phyloP scores from a whole-genome alignment of 768 basidiomycete genomes.

The Suillus hirtellus region DNA sequence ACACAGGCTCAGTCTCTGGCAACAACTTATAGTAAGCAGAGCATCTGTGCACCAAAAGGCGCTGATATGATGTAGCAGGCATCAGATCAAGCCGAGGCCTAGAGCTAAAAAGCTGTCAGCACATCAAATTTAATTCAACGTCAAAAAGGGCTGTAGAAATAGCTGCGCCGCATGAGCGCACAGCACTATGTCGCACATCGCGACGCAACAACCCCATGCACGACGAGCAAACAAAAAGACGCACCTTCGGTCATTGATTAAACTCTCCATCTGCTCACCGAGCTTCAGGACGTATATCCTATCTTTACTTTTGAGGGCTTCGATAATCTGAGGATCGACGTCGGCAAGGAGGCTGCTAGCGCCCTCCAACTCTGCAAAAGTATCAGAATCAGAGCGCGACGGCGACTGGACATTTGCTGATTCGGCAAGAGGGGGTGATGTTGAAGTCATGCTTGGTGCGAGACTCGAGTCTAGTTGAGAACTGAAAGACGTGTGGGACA shows the following conservation, averaged over 20 bases:
- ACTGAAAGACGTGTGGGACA: conserved; percentile 16
- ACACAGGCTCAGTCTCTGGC: conserved; percentile 65
- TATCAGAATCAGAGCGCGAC: conserved; percentile 28
- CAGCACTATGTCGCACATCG: conserved; percentile 1
- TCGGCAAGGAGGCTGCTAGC: conserved; percentile 37
- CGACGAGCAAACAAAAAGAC: conserved; percentile 29
- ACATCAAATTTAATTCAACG: conserved; percentile 7
- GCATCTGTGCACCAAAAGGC: conserved; percentile 83
- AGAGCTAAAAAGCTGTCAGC: conserved; percentile 26
- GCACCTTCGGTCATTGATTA: conserved; percentile 75
- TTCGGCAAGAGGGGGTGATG: conserved; percentile 21
- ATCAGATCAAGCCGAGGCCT: conserved; percentile 67
- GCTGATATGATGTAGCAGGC: conserved; percentile 79
- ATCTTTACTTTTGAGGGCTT: conserved; percentile 87
- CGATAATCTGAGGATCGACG: conserved; percentile 78
- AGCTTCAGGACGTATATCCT: conserved; percentile 85
- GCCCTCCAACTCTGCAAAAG: conserved; percentile 30
- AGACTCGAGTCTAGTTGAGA: conserved; percentile 18
- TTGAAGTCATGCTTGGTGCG: conserved; percentile 9
- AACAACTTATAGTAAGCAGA: conserved; percentile 76
- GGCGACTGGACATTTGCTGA: conserved; percentile 15
- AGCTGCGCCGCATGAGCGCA: conserved; percentile 8
- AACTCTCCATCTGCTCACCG: conserved; percentile 81
- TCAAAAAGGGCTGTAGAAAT: neutral
- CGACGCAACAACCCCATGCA: conserved; percentile 12